A percentile compares a stretch with the other conserved stretches of the same genome.
phyloP scores from a whole-genome alignment of 805 yeast species.

The Priceomyces haplophilus region DNA sequence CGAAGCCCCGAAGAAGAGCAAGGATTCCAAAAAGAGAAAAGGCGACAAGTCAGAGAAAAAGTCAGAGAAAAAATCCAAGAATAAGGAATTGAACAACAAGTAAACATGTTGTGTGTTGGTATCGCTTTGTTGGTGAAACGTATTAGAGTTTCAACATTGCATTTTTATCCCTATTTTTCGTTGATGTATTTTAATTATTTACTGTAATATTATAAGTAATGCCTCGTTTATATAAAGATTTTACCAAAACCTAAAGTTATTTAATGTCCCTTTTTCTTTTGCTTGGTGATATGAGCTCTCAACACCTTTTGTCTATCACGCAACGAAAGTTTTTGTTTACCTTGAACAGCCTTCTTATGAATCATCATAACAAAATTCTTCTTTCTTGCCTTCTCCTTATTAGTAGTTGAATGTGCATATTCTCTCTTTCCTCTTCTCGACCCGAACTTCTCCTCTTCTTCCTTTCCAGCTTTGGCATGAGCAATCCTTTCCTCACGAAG shows the following conservation, averaged over 20 bases:
- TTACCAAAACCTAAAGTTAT: slow-evolving; percentile 1
- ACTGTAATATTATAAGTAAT: slow-evolving; percentile 3
- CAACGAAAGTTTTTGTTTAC: slow-evolving; percentile 85
- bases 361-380: slow-evolving; percentile 99
- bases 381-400: slow-evolving; percentile 93
- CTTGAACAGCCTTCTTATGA: slow-evolving; percentile 91
- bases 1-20: slow-evolving; percentile 42
- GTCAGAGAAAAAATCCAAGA: slow-evolving; percentile 14
- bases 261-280: slow-evolving; percentile 79
- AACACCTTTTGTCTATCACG: slow-evolving; percentile 87
- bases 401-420: slow-evolving; percentile 83
- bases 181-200: slow-evolving; percentile 2
- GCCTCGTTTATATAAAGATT: slow-evolving; percentile 1
- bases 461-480: slow-evolving; percentile 84
- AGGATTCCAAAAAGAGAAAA: slow-evolving; percentile 39
- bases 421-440: slow-evolving; percentile 79
- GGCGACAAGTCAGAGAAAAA: slow-evolving; percentile 16
- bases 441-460: slow-evolving; percentile 88
- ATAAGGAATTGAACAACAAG: slow-evolving; percentile 4
- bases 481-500: slow-evolving; percentile 88
- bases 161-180: background rate
- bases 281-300: slow-evolving; percentile 83
- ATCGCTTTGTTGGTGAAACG: background rate
- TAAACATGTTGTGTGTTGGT: background rate
- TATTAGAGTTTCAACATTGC: background rate